Conservation (phyloP, 2,329 filamentous ascomycete genomes). For the Paraphaeosphaeria minitans region DNA sequence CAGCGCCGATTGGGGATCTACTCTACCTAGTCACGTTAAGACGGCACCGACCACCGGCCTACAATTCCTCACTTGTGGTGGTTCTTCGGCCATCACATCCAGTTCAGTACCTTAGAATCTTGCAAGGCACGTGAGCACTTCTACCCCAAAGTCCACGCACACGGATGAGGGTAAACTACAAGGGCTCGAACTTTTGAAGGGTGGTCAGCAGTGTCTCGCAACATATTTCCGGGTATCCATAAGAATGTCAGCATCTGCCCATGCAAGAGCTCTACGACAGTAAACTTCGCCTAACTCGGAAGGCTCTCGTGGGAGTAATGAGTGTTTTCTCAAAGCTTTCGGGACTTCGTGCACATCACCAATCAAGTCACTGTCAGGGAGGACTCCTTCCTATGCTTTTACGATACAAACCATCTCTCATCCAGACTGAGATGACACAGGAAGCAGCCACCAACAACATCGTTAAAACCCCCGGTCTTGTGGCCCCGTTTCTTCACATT, state of each 20-base stretch:
- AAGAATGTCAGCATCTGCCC: neutral
- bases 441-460: neutral
- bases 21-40: no score
- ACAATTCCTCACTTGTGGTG: no score
- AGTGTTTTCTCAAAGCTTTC: neutral
- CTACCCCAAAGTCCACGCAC: neutral
- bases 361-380: neutral
- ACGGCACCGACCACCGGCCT: no score
- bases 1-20: no score
- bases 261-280: neutral
- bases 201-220: neutral
- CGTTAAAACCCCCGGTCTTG: neutral
- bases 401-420: neutral
- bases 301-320: neutral
- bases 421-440: neutral
- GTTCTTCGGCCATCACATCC: no score
- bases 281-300: neutral
- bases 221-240: neutral
- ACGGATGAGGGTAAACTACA: neutral
- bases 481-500: constrained; percentile 1
- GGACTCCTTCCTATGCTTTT: neutral
- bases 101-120: no score
- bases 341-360: neutral
- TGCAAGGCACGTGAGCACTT: neutral
- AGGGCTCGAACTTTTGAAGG: neutral